A percentile compares a stretch with the other conserved stretches of the same genome.
phyloP scores from a whole-genome alignment of 768 basidiomycete species.

The Candolleomyces aberdarensis region DNA sequence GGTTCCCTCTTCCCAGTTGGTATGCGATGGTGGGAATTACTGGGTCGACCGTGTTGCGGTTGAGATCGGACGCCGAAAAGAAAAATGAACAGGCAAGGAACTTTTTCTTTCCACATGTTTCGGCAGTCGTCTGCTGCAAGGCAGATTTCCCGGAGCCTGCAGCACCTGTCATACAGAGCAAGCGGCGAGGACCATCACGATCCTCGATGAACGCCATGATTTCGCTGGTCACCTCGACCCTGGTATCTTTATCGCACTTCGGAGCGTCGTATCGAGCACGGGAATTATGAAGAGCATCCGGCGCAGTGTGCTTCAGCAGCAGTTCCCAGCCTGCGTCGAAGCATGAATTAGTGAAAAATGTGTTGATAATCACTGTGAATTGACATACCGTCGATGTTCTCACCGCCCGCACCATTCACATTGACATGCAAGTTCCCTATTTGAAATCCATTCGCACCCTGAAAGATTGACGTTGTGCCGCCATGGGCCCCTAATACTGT shows the following conservation, averaged over 20 bases:
- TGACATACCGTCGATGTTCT: no score
- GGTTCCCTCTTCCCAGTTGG: conserved; percentile 19
- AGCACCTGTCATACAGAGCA: conserved; percentile 21
- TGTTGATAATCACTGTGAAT: no score
- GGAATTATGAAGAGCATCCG: background rate
- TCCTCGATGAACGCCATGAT: background rate
- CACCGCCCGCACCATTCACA: no score
- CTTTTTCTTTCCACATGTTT: conserved; percentile 11
- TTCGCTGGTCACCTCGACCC: background rate
- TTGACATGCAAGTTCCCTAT: no score
- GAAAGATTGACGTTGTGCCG: no score
- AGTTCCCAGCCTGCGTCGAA: background rate
- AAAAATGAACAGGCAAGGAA: conserved; percentile 32
- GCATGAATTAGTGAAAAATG: no score
- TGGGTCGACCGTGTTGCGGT: conserved; percentile 16
- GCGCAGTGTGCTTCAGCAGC: background rate
- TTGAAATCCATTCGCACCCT: no score
- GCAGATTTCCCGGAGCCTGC: conserved; percentile 27
- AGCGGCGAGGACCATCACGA: background rate
- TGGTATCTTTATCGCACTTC: background rate
- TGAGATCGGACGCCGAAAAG: conserved; percentile 26
- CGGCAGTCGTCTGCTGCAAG: conserved; percentile 22
- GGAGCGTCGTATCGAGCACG: background rate
- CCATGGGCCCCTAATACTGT: no score
- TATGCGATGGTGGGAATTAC: conserved; percentile 28